Conservation (phyloP, 192 early-diverging fungal species). For the Linnemannia elongata region DNA sequence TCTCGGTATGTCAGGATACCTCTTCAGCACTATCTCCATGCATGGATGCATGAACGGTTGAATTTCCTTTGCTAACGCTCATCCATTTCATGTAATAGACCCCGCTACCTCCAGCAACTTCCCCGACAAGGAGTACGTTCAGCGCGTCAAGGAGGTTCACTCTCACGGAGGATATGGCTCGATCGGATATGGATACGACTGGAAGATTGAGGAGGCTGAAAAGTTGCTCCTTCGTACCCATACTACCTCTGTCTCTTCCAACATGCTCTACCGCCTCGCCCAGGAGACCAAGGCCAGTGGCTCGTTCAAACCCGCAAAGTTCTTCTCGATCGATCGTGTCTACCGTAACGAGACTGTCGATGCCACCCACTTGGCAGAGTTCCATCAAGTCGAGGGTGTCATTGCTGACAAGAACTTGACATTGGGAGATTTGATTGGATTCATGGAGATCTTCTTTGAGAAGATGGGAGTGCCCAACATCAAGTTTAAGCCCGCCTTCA, state of each 20-base stretch:
- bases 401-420: conserved; percentile 97
- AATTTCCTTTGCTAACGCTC: neutral
- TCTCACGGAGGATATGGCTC: conserved; percentile 95
- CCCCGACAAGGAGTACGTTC: conserved; percentile 87
- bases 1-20: conserved; percentile 31
- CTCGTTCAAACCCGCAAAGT: conserved; percentile 93
- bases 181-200: conserved; percentile 94
- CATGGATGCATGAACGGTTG: neutral
- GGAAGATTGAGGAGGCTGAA: conserved; percentile 93
- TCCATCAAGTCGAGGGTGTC: conserved; percentile 99
- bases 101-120: conserved; percentile 82
- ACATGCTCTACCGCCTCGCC: conserved; percentile 95
- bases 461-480: conserved; percentile 96
- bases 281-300: conserved; percentile 72
- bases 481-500: conserved; percentile 99
- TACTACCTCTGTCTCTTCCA: conserved; percentile 93
- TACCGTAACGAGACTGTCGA: conserved; percentile 99
- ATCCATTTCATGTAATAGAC: conserved; percentile 49
- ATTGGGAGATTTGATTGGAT: conserved; percentile 96
- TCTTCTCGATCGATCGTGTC: conserved; percentile 99
- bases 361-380: conserved; percentile 99
- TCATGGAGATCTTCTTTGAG: conserved; percentile 95
- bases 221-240: conserved; percentile 96
- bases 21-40: neutral
- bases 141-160: conserved; percentile 93